Base-by-base conservation (phyloP, 495 filamentous ascomycete genomes). In the Penicillium odoratum region DNA sequence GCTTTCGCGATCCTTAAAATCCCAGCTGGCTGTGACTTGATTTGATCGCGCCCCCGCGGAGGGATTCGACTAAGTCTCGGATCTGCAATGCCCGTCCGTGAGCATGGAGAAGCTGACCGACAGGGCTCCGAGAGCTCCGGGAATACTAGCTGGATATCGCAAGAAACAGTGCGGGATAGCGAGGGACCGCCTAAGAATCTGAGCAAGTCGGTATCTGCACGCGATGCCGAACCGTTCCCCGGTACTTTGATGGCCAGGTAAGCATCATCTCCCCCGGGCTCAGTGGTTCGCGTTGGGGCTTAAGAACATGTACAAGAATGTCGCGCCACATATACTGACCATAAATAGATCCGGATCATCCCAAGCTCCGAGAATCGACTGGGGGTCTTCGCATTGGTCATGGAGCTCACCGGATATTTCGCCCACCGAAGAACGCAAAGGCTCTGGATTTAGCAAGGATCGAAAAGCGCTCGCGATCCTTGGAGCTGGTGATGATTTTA, bases 91-190 rank as follows among this genome's bases (percentile, higher is more conserved):
- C 69, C 72, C 34, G 68, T 63, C 59, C 69, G 61, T 18, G 71
- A 70, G 44, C 66, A 63, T 34, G 66, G 74, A 30, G 64, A 61
- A 60, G 48, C 68, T 29, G 69, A 72, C 57, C 68, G 66, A 30
- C 73, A 78, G 66, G 78, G 69, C 55, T 78, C 78, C 9, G 76
- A 69, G 52, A 77, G 74, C 69, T 74, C 77, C 29, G 75, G 69
- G 31, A 69, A 66, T 40, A 64, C 69, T 46, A 78, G 76, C 60
- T 76, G 67, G 57, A 59, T 69, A 29, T 76, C 78, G n/a, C 76
- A 81, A 48, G 76, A 77, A 30, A 81, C 74, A 5, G 65, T 81
- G 28, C 75, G 66, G 56, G 74, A 77, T 34, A 61, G 61, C 45
- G 68, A 69, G 25, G 54, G 36, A 31, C 57, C 62, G 38, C 58